Base-by-base conservation (phyloP, 2,329 filamentous ascomycete species). In the Pseudodiploospora longispora region DNA sequence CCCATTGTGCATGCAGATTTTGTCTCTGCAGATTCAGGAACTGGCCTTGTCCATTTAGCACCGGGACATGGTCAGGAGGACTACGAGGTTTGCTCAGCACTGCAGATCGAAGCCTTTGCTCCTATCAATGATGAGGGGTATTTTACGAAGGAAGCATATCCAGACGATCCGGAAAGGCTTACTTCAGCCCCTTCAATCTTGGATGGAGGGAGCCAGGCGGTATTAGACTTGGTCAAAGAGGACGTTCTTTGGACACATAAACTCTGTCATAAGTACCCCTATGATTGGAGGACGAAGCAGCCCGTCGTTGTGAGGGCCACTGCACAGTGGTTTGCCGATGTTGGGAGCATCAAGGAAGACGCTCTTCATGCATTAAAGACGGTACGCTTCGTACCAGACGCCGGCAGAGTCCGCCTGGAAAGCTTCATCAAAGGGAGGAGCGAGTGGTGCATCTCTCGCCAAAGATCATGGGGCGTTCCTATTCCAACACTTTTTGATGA, bases 391-490 rank as follows among this genome's bases (percentile, higher is more conserved):
- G 72, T 95, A 10, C 93, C 93, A 0, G 75, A 83, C 36, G 71
- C 74, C 28, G 89, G 90, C 6, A 81, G 77, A 52, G 76, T 77
- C 5, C 78, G 93, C 29, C 72, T 98, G 4, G 80, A 87, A 57
- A 88, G 86, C 60, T 98, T 97, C 57, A 74, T 98, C 30, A 82
- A 83, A 56, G 86, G 87, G 27, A 80, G 93, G 41, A 95, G 80
- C 56, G 91, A 98, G 63, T 98, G 93, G 93, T 98, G 93, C 60
- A 96, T 98, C 54, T 98, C 93, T 5, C 81, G 93, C 38, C 93
- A 98, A 64, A 82, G 93, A 40, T 85, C 88, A 9, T 98, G 93
- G 93, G 93, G 93, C 52, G 88, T 98, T 5, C 93, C 93, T 0
- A 98, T 98, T 45, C 93, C 93, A 10, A 89, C 88, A 1, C 68